Evolutionary conservation across 2,329 filamentous ascomycete species (phyloP).

Genomic region (Juglanconis sp.): DNA sequence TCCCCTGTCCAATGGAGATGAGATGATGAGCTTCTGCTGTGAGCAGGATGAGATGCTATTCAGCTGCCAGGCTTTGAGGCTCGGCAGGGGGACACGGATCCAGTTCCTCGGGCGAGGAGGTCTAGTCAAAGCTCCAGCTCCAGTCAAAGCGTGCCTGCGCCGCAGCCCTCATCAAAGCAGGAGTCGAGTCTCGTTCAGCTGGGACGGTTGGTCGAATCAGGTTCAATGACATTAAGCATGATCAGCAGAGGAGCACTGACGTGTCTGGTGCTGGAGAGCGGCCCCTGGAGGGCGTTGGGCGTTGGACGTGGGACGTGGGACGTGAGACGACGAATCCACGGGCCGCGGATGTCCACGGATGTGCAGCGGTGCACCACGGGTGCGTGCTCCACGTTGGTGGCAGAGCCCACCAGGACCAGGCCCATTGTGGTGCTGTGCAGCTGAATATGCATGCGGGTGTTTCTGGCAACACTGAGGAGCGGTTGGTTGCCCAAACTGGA

Average conservation of each 20-base stretch:
- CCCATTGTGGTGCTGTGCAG: background rate
- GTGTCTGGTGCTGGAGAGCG: background rate
- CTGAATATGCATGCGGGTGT: background rate
- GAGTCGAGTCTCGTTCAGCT: background rate
- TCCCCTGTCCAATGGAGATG: background rate
- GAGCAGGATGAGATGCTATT: background rate
- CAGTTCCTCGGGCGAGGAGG: background rate
- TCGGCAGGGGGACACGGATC: background rate
- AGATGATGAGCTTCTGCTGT: background rate
- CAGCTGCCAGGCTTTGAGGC: conserved; percentile 5
- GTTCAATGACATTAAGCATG: background rate
- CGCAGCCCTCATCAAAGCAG: background rate
- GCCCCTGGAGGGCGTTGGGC: background rate
- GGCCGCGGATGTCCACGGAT: background rate
- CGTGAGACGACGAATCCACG: background rate
- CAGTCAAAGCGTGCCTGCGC: background rate
- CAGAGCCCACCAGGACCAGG: background rate
- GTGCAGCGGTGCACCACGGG: background rate
- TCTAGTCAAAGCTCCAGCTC: background rate
- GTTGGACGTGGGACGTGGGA: background rate
- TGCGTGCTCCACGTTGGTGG: background rate
- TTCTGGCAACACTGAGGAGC: background rate
- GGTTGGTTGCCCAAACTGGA: background rate
- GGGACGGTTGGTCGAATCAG: background rate
- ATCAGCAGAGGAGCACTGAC: conserved; percentile 1